These are phyloP conservation scores for Firmiana major DNA, from an alignment of 345 rosid species.

Conservation along the genomic window DNA sequence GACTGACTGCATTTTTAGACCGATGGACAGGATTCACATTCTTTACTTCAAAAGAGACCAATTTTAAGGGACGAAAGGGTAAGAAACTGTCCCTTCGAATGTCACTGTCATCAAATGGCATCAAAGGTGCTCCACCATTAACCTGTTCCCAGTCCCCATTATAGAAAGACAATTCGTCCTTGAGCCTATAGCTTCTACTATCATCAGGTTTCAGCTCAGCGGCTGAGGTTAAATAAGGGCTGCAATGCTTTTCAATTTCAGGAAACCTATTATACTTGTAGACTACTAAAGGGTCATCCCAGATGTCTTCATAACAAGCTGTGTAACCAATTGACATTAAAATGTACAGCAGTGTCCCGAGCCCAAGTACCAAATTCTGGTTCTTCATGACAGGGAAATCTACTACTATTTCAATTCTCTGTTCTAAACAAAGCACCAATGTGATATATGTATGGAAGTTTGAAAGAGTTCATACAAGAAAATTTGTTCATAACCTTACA, in stretches of 20 bases:
- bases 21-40: neutral
- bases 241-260: neutral
- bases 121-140: neutral
- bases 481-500: no score
- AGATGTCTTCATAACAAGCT: neutral
- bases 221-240: neutral
- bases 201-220: neutral
- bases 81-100: neutral
- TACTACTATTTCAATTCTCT: neutral
- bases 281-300: neutral
- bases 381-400: neutral
- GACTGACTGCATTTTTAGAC: neutral
- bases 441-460: no score
- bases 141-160: neutral
- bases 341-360: neutral
- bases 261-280: neutral
- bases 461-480: no score
- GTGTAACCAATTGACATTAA: neutral
- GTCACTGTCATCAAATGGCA: slow-evolving; percentile 7
- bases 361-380: neutral
- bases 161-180: neutral
- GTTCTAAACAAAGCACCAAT: neutral
- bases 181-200: neutral
- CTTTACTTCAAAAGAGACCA: neutral
- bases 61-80: neutral